phyloP scores from a whole-genome alignment of 768 basidiomycete genomes.

The Lactarius akahatsu region DNA sequence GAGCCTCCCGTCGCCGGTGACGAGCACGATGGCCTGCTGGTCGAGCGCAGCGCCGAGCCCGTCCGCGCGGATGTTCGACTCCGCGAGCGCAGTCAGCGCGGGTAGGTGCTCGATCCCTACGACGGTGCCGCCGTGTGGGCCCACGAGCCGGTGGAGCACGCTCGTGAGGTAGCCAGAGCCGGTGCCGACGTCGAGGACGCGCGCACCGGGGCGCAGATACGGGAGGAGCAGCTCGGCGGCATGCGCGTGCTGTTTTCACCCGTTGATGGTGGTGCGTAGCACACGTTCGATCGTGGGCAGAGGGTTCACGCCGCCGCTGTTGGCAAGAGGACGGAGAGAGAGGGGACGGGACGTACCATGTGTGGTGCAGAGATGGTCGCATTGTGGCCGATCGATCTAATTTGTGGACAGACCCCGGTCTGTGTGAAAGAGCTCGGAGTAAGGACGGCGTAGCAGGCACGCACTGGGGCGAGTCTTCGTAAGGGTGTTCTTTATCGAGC shows the following conservation, averaged over 20 bases:
- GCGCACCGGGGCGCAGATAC: slow-evolving; percentile 64
- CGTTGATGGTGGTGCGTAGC: neutral
- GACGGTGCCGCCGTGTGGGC: slow-evolving; percentile 45
- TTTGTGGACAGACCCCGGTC: neutral
- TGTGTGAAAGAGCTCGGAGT: neutral
- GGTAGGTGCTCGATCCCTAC: slow-evolving; percentile 92
- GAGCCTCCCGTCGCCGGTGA: slow-evolving; percentile 77
- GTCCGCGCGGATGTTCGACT: slow-evolving; percentile 64
- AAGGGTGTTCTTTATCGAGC: slow-evolving; percentile 39
- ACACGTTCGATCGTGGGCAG: neutral
- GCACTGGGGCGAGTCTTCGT: slow-evolving; percentile 52
- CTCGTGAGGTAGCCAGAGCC: slow-evolving; percentile 88
- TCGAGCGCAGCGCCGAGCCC: slow-evolving; percentile 57
- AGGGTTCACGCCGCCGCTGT: neutral
- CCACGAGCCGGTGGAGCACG: slow-evolving; percentile 74
- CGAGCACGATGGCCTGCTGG: slow-evolving; percentile 55
- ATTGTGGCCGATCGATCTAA: slow-evolving; percentile 64
- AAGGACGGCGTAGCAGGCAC: neutral
- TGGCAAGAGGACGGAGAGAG: neutral
- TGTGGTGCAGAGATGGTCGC: slow-evolving; percentile 97
- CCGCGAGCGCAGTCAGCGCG: slow-evolving; percentile 70
- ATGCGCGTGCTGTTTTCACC: slow-evolving; percentile 66
- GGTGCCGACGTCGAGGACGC: slow-evolving; percentile 86
- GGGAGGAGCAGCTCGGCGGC: slow-evolving; percentile 77
- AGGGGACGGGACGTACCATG: slow-evolving; percentile 19